Percentiles rank a stretch among this genome's conserved stretches.
These are phyloP conservation scores for Colletotrichum neosansevieriae DNA, from an alignment of 2,329 filamentous ascomycete species.

Conservation along the genomic window DNA sequence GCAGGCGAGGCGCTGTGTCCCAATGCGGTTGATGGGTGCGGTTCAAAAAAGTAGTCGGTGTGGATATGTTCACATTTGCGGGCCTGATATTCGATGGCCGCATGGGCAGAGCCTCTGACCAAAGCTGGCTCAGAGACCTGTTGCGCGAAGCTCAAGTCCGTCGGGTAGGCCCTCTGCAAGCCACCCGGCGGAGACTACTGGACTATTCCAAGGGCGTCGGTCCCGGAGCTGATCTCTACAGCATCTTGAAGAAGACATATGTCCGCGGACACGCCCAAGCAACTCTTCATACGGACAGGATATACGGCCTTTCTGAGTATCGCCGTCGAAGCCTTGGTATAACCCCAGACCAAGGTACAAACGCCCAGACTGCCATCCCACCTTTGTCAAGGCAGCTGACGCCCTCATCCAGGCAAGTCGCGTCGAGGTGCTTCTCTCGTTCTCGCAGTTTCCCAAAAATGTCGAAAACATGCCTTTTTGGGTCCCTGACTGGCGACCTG, in stretches of 20 bases:
- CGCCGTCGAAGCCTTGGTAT: constrained; percentile 25
- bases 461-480: constrained; percentile 47
- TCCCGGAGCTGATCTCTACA: constrained; percentile 31
- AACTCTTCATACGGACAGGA: constrained; percentile 42
- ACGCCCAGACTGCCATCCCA: constrained; percentile 1
- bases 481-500: constrained; percentile 44
- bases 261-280: constrained; percentile 35
- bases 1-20: constrained; percentile 45
- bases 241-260: constrained; percentile 42
- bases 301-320: constrained; percentile 46
- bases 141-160: not conserved
- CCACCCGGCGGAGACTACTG: constrained; percentile 10
- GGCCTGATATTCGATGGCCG: constrained; percentile 37
- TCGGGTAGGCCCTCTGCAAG: not conserved
- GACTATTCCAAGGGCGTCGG: constrained; percentile 40
- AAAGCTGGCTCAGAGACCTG: too few species aligned
- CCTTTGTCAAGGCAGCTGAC: constrained; percentile 22
- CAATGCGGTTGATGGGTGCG: not conserved
- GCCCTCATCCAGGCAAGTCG: constrained; percentile 23
- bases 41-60: constrained; percentile 40
- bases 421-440: constrained; percentile 30
- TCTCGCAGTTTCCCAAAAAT: constrained; percentile 17
- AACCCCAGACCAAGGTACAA: constrained; percentile 26
- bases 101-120: not conserved
- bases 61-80: constrained; percentile 44